Conservation (phyloP, 192 early-diverging fungal genomes). For the Coemansia sp. region DNA sequence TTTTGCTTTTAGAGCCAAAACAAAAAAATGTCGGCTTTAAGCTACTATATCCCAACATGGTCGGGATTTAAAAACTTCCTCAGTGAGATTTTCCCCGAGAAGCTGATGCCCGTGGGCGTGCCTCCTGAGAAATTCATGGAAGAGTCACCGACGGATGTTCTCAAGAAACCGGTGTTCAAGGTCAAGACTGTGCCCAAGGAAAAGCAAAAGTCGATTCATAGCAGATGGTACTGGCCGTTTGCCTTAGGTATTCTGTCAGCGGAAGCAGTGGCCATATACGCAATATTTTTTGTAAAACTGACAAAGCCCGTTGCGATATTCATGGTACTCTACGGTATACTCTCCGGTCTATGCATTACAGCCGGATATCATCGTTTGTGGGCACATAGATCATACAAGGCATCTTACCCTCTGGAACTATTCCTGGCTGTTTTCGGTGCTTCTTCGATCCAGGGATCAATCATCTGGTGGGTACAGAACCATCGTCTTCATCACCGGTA, state of each 20-base stretch:
- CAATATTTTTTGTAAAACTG: constrained; percentile 73
- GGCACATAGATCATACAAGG: constrained; percentile 75
- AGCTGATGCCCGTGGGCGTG: constrained; percentile 47
- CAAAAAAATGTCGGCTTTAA: constrained; percentile 22
- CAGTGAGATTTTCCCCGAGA: constrained; percentile 40
- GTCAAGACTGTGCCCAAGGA: constrained; percentile 41
- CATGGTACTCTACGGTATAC: constrained; percentile 60
- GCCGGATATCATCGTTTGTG: constrained; percentile 84
- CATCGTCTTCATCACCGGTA: constrained; percentile 86
- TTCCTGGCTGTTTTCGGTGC: constrained; percentile 63
- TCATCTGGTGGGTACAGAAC: constrained; percentile 82
- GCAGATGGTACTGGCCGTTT: constrained; percentile 56
- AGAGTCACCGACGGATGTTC: constrained; percentile 13
- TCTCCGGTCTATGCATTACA: constrained; percentile 86
- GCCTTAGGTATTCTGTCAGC: constrained; percentile 57
- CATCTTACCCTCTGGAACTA: constrained; percentile 59
- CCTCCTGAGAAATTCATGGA: constrained; percentile 36
- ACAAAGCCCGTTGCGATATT: constrained; percentile 57
- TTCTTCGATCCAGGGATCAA: constrained; percentile 75
- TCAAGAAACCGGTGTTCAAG: constrained; percentile 48
- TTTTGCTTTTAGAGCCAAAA: not conserved
- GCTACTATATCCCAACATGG: constrained; percentile 48
- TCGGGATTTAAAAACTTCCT: constrained; percentile 28
- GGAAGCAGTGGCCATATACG: constrained; percentile 71
- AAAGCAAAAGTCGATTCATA: constrained; percentile 33